Evolutionary conservation across 31 red algal species (phyloP).

Genomic region (Odonthalia washingtoniensis): DNA sequence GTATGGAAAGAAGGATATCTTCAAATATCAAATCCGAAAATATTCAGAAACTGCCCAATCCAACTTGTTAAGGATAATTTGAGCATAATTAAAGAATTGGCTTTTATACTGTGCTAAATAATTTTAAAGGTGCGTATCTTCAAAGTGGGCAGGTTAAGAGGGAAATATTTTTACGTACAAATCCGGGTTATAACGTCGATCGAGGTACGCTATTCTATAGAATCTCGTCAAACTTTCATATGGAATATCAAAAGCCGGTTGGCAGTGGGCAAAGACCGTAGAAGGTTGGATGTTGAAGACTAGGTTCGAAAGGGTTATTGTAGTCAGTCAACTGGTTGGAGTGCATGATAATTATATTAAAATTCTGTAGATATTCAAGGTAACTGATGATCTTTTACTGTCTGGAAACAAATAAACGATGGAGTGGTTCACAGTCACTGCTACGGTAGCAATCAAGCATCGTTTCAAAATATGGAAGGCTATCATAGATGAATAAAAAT

Average conservation of each 20-base stretch:
- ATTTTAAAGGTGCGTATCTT: slow-evolving; percentile 17
- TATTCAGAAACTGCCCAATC: not conserved
- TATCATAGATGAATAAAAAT: too few relatives aligned
- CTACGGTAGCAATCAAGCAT: too few relatives aligned
- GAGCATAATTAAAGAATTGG: not conserved
- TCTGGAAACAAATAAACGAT: not conserved
- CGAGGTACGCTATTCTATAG: not conserved
- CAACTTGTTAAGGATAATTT: not conserved
- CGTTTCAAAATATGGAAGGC: too few relatives aligned
- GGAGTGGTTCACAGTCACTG: too few relatives aligned
- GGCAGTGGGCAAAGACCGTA: slow-evolving; percentile 14
- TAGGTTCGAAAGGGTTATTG: slow-evolving; percentile 22
- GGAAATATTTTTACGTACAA: not conserved
- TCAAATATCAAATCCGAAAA: not conserved
- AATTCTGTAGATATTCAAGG: not conserved
- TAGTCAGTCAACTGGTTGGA: slow-evolving; percentile 14
- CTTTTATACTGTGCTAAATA: not conserved
- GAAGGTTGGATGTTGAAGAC: slow-evolving; percentile 5
- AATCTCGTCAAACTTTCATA: not conserved
- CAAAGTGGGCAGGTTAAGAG: slow-evolving; percentile 19
- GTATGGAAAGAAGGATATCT: not conserved
- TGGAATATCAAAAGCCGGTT: slow-evolving; percentile 24
- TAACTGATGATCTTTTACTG: slow-evolving; percentile 39
- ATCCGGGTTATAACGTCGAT: not conserved
- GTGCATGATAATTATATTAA: not conserved